Percentiles rank a stretch among this genome's conserved stretches.
These are phyloP conservation scores for Arabidopsis lyrata DNA, from an alignment of 441 rosid species.

Conservation along the genomic window DNA sequence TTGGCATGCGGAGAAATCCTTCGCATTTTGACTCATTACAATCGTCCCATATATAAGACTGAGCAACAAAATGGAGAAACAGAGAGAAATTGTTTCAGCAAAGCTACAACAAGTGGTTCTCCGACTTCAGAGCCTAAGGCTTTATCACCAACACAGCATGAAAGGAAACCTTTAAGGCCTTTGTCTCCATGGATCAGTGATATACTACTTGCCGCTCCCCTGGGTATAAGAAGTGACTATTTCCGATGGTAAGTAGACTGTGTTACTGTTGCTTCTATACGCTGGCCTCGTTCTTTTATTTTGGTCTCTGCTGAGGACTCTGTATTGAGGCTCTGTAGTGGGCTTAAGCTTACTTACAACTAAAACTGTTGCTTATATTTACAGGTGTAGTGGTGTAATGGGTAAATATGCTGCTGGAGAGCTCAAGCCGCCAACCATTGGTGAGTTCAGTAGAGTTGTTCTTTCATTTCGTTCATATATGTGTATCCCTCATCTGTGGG, in stretches of 20 bases:
- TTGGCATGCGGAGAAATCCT: conserved; percentile 97
- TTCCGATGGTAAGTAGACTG: conserved; percentile 85
- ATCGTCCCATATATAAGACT: conserved; percentile 90
- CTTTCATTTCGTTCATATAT: conserved; percentile 10
- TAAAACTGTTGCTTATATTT: conserved; percentile 34
- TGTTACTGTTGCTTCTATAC: conserved; percentile 24
- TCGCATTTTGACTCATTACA: conserved; percentile 96
- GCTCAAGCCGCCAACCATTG: conserved; percentile 93
- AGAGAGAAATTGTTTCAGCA: conserved; percentile 58
- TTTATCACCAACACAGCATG: conserved; percentile 61
- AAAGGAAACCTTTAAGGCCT: conserved; percentile 94
- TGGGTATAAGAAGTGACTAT: conserved; percentile 95
- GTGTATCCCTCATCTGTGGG: conserved; percentile 20
- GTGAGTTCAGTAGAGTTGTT: conserved; percentile 53
- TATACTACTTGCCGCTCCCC: conserved; percentile 93
- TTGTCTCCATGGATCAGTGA: conserved; percentile 98
- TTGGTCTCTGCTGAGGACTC: conserved; percentile 14
- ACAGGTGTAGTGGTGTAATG: conserved; percentile 99
- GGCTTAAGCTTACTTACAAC: conserved; percentile 22
- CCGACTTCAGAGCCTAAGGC: conserved; percentile 53
- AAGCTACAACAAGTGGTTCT: conserved; percentile 58
- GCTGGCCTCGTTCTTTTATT: neutral
- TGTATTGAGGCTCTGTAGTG: conserved; percentile 6
- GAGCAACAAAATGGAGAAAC: conserved; percentile 69
- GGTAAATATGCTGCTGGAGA: conserved; percentile 98